These are phyloP conservation scores for Rhizophora apiculata DNA, from an alignment of 345 rosid species.

Conservation along the genomic window DNA sequence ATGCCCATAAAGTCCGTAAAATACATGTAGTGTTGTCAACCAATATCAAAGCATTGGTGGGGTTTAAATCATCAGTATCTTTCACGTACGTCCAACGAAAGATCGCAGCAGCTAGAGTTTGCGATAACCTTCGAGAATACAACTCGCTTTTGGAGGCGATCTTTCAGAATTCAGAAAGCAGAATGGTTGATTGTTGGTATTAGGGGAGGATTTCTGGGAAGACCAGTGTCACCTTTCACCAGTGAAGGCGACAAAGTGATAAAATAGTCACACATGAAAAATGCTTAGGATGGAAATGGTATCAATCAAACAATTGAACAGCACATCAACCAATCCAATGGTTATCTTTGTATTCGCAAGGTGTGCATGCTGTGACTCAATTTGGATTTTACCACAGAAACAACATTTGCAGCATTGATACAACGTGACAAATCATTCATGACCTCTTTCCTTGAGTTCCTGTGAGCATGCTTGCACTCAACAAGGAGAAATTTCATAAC, in stretches of 20 bases:
- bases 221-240: not conserved
- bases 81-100: not conserved
- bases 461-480: too few species aligned
- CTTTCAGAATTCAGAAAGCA: not conserved
- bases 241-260: not conserved
- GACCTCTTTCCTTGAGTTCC: too few species aligned
- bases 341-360: too few species aligned
- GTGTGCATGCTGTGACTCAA: too few species aligned
- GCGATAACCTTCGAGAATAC: not conserved
- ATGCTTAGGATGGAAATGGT: not conserved
- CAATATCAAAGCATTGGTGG: too few species aligned
- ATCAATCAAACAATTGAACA: too few species aligned
- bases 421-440: too few species aligned
- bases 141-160: not conserved
- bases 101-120: not conserved
- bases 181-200: not conserved
- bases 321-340: too few species aligned
- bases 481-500: too few species aligned
- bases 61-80: too few species aligned
- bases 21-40: not conserved
- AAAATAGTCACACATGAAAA: not conserved
- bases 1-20: not conserved
- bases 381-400: too few species aligned
- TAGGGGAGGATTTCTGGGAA: not conserved
- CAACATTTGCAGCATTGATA: too few species aligned